phyloP scores from a whole-genome alignment of 106 monocot species.

The Dioscorea alata region DNA sequence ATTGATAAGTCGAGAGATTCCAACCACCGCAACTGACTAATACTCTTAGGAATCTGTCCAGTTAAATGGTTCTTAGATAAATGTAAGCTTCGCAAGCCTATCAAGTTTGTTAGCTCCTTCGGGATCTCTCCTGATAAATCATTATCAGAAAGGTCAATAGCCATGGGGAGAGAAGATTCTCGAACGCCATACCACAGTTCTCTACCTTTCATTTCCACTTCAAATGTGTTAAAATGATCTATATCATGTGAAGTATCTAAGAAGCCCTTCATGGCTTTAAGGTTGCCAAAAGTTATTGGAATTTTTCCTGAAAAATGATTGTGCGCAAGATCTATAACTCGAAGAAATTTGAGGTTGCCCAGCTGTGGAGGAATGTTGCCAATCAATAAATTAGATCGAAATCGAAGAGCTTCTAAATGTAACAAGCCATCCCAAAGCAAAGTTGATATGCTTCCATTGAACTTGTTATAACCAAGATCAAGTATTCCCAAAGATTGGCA shows the following conservation, averaged over 20 bases:
- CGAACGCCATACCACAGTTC: background rate
- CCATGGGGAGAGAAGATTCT: background rate
- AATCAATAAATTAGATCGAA: slow-evolving; percentile 7
- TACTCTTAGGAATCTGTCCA: background rate
- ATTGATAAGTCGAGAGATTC: background rate
- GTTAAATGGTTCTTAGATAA: background rate
- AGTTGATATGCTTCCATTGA: slow-evolving; percentile 29
- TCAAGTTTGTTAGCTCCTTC: background rate
- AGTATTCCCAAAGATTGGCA: slow-evolving; percentile 1
- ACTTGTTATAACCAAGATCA: slow-evolving; percentile 34
- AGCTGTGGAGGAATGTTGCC: slow-evolving; percentile 10
- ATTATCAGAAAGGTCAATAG: slow-evolving; percentile 6
- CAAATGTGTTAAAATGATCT: background rate
- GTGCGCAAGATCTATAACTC: slow-evolving; percentile 9
- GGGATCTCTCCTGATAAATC: slow-evolving; percentile 2
- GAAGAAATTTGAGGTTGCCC: slow-evolving; percentile 5
- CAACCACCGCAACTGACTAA: background rate
- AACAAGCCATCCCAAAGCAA: slow-evolving; percentile 19
- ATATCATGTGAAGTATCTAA: too few relatives aligned
- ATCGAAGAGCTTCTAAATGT: background rate
- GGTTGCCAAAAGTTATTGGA: background rate
- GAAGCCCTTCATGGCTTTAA: background rate
- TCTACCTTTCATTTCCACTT: background rate
- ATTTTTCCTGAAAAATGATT: slow-evolving; percentile 16
- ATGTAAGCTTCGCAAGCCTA: background rate